Percentiles rank a stretch among this genome's conserved stretches.
Conservation (phyloP, 2,329 filamentous ascomycete species). For the Microthyrium microscopicum region DNA sequence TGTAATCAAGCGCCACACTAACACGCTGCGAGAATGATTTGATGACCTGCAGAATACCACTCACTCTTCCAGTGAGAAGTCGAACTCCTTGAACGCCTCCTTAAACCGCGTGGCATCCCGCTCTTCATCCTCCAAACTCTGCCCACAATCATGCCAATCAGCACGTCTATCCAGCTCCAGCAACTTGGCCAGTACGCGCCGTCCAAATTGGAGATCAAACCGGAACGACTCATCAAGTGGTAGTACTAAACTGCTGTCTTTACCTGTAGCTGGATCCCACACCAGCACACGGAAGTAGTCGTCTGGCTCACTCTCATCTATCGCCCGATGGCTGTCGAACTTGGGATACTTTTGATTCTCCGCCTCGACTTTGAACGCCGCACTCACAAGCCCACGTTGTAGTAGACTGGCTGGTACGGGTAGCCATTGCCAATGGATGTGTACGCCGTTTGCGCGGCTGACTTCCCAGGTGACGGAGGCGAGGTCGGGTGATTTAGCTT, state of each 20-base stretch:
- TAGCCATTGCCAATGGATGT: constrained; percentile 87
- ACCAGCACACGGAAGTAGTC: constrained; percentile 75
- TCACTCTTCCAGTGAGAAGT: constrained; percentile 46
- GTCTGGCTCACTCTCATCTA: constrained; percentile 17
- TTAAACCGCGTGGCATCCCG: constrained; percentile 67
- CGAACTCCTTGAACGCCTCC: constrained; percentile 65
- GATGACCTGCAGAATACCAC: no score
- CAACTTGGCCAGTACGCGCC: constrained; percentile 76
- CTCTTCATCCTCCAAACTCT: constrained; percentile 62
- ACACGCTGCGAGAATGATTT: no score
- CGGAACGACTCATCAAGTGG: constrained; percentile 52
- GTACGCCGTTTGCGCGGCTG: constrained; percentile 62
- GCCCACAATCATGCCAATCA: constrained; percentile 71
- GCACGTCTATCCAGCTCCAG: constrained; percentile 62
- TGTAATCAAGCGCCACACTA: no score
- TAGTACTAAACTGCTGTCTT: constrained; percentile 53
- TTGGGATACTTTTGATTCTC: constrained; percentile 51
- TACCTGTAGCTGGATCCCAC: constrained; percentile 36
- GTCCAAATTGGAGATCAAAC: constrained; percentile 78
- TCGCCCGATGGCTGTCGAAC: constrained; percentile 29
- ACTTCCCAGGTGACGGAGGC: constrained; percentile 90
- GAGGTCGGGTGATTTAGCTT: constrained; percentile 35
- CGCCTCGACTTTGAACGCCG: constrained; percentile 74
- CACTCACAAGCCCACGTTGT: constrained; percentile 59
- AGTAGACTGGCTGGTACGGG: constrained; percentile 56